phyloP scores from a whole-genome alignment of 495 filamentous ascomycete genomes.

The Neurospora sp. region DNA sequence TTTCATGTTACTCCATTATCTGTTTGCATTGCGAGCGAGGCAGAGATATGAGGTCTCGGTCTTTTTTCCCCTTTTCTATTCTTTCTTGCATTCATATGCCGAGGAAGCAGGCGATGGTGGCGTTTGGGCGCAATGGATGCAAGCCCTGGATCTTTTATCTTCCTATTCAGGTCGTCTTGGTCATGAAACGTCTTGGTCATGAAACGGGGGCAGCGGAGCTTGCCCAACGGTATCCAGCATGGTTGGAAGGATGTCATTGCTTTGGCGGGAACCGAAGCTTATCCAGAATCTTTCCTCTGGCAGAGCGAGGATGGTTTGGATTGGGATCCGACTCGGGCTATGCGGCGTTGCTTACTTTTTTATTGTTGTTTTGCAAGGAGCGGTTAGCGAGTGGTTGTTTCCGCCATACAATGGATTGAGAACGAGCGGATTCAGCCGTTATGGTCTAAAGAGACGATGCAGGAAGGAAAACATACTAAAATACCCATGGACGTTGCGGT shows the following conservation, averaged over 20 bases:
- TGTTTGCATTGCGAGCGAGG: constrained; percentile 22
- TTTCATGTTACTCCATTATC: constrained; percentile 6
- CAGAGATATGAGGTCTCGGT: neutral
- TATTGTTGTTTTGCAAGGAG: neutral
- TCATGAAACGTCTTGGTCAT: neutral
- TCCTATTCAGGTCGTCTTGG: neutral
- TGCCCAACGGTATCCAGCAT: neutral
- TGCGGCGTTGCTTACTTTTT: neutral
- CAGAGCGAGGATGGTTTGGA: neutral
- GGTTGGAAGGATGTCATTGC: neutral
- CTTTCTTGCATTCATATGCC: neutral
- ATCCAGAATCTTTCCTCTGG: neutral
- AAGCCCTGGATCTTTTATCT: neutral
- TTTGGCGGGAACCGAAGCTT: neutral
- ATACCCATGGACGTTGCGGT: neutral
- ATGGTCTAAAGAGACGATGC: neutral
- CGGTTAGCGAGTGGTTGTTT: neutral
- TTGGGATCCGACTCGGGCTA: neutral
- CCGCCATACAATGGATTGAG: neutral
- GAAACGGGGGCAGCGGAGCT: neutral
- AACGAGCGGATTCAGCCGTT: neutral
- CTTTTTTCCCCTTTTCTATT: neutral
- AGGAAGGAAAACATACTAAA: neutral
- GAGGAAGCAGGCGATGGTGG: neutral
- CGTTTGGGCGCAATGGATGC: neutral